Percentiles rank a stretch among this genome's conserved stretches.
These are phyloP conservation scores for Mycogone perniciosa DNA, from an alignment of 2,329 filamentous ascomycete genomes.

Conservation along the genomic window DNA sequence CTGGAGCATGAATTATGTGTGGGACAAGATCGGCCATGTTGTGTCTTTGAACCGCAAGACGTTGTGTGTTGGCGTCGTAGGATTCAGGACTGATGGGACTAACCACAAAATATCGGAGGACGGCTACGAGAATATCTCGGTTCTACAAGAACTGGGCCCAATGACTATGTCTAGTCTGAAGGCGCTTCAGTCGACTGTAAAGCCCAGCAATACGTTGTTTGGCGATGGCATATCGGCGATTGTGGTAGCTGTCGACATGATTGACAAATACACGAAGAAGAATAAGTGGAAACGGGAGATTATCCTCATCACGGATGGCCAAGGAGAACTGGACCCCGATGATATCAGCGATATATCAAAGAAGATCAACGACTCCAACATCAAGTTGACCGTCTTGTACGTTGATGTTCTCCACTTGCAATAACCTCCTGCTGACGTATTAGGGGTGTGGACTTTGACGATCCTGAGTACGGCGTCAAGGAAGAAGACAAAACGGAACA, in stretches of 20 bases:
- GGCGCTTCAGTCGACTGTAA: slow-evolving; percentile 55
- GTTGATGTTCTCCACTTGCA: slow-evolving; percentile 26
- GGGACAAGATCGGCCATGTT: slow-evolving; percentile 76
- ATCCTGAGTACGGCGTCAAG: slow-evolving; percentile 81
- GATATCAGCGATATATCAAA: slow-evolving; percentile 62
- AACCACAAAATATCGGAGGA: slow-evolving; percentile 63
- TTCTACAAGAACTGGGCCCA: slow-evolving; percentile 62
- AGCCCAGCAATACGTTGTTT: slow-evolving; percentile 57
- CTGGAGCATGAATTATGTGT: slow-evolving; percentile 85
- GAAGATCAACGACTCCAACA: slow-evolving; percentile 69
- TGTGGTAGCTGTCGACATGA: slow-evolving; percentile 81
- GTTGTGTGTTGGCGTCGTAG: slow-evolving; percentile 71
- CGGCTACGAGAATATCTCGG: slow-evolving; percentile 73
- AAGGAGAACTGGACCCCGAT: slow-evolving; percentile 64
- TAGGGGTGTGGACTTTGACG: slow-evolving; percentile 90
- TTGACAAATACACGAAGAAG: slow-evolving; percentile 69
- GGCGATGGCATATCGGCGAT: slow-evolving; percentile 88
- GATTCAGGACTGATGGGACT: slow-evolving; percentile 73
- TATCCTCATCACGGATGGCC: slow-evolving; percentile 77
- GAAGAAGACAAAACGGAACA: slow-evolving; percentile 72
- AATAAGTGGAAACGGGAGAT: slow-evolving; percentile 77
- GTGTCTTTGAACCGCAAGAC: slow-evolving; percentile 62
- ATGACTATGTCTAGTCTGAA: slow-evolving; percentile 64
- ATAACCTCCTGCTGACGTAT: slow-evolving; percentile 15
- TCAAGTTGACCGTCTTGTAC: slow-evolving; percentile 73